Conservation (phyloP, 2,329 filamentous ascomycete genomes). For the Cordyceps cateniannulata region DNA sequence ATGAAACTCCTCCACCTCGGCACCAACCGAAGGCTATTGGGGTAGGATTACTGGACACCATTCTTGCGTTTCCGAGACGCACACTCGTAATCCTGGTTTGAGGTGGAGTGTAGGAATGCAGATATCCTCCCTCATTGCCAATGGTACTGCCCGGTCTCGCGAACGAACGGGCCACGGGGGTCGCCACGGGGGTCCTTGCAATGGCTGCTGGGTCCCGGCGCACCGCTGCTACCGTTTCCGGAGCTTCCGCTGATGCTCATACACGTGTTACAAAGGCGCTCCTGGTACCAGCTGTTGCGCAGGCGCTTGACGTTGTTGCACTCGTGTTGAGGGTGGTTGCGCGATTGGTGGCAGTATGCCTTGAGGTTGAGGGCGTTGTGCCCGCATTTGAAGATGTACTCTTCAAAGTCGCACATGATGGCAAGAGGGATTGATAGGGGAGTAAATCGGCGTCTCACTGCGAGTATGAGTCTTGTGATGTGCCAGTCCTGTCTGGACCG, state of each 20-base stretch:
- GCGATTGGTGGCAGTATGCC: conserved; percentile 67
- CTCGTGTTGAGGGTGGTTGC: conserved; percentile 63
- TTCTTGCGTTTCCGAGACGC: background rate
- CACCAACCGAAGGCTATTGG: background rate
- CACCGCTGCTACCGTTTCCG: background rate
- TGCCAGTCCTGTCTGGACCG: background rate
- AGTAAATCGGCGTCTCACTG: background rate
- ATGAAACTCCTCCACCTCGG: background rate
- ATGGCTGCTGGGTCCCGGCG: background rate
- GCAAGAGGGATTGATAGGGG: background rate
- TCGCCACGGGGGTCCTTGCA: conserved; percentile 2
- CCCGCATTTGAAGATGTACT: conserved; percentile 59
- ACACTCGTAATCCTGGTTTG: background rate
- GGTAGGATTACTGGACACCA: background rate
- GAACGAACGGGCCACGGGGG: background rate
- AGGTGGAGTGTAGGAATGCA: background rate
- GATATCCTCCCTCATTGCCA: background rate
- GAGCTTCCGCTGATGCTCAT: background rate
- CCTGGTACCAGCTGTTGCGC: conserved; percentile 52
- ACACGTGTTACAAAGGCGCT: background rate
- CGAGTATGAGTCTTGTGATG: background rate
- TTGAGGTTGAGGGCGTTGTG: conserved; percentile 55
- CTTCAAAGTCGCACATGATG: conserved; percentile 61
- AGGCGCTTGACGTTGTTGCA: conserved; percentile 63
- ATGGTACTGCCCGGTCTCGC: background rate